Percentiles rank a stretch among this genome's conserved stretches.
Evolutionary conservation across 257 asterid genomes (phyloP).

Genomic region (Hygrophila difformis): DNA sequence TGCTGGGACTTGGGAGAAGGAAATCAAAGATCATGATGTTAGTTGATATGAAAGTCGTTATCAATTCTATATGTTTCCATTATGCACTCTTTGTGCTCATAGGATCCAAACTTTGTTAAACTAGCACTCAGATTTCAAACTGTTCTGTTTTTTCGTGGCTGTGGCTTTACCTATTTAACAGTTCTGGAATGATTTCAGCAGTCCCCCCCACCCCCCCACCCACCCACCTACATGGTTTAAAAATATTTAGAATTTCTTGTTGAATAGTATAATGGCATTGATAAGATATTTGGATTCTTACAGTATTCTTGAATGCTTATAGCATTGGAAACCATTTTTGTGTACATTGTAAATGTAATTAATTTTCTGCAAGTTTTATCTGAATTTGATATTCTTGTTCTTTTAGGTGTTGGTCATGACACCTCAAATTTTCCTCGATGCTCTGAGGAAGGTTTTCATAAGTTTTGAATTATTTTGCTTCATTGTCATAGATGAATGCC

Average conservation of each 20-base stretch:
- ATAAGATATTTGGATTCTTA: neutral
- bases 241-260: too few species aligned
- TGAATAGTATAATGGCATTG: neutral
- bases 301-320: neutral
- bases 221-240: too few species aligned
- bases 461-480: conserved; percentile 41
- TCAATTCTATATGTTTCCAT: conserved; percentile 2
- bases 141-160: too few species aligned
- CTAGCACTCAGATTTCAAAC: too few species aligned
- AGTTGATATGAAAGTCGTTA: conserved; percentile 25
- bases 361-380: conserved; percentile 8
- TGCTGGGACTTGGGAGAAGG: conserved; percentile 45
- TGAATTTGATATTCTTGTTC: conserved; percentile 8
- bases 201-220: too few species aligned
- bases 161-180: too few species aligned
- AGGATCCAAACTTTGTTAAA: too few species aligned
- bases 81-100: too few species aligned
- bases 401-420: conserved; percentile 84
- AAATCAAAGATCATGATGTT: conserved; percentile 51
- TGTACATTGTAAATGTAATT: neutral
- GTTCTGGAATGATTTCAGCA: too few species aligned
- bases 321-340: neutral
- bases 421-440: conserved; percentile 77
- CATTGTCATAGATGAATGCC: conserved; percentile 75
- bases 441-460: conserved; percentile 55